Evolutionary conservation across 805 yeast species (phyloP).

Genomic region (Maudiozyma turicensis): DNA sequence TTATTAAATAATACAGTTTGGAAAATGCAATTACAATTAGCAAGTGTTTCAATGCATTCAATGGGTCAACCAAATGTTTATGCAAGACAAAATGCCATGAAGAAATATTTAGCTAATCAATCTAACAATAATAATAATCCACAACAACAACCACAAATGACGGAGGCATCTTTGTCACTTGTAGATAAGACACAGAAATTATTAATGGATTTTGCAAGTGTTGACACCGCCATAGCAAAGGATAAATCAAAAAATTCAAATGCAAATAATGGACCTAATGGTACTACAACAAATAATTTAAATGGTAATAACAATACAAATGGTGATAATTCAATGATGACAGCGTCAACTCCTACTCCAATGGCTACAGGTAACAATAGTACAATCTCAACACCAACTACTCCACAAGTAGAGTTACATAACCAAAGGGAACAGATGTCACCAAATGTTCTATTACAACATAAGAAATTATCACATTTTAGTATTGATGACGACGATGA

Average conservation of each 20-base stretch:
- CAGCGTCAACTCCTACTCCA: constrained; percentile 11
- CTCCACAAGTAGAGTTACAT: constrained; percentile 24
- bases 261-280: neutral
- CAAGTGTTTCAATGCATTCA: constrained; percentile 26
- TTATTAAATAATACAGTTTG: constrained; percentile 28
- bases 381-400: constrained; percentile 26
- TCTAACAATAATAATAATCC: constrained; percentile 9
- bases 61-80: constrained; percentile 30
- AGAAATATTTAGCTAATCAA: constrained; percentile 24
- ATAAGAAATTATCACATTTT: constrained; percentile 33
- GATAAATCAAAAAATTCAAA: constrained; percentile 2
- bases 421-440: constrained; percentile 15
- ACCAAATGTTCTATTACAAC: constrained; percentile 28
- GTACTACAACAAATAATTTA: neutral
- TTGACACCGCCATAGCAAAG: constrained; percentile 5
- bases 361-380: constrained; percentile 16
- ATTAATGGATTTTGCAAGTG: constrained; percentile 24
- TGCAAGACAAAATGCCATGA: constrained; percentile 32
- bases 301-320: neutral
- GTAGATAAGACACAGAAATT: constrained; percentile 27
- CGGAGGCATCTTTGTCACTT: constrained; percentile 24
- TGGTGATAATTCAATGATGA: constrained; percentile 3
- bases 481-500: constrained; percentile 43
- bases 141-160: constrained; percentile 15
- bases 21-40: constrained; percentile 29